These are phyloP conservation scores for Ophiosphaerella korrae DNA, from an alignment of 2,329 filamentous ascomycete genomes.

Conservation along the genomic window DNA sequence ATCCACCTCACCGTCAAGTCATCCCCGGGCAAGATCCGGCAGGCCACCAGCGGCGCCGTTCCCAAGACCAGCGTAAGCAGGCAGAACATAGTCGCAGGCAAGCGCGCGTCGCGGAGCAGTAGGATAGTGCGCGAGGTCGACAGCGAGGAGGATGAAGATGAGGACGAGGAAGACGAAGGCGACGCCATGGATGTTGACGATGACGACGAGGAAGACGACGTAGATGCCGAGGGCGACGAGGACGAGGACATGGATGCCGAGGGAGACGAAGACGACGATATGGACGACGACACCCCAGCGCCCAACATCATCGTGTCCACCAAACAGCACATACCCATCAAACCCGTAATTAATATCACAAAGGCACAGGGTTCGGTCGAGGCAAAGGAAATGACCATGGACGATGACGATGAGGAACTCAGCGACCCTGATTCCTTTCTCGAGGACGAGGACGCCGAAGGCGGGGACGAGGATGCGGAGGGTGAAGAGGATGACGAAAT, in stretches of 20 bases:
- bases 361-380: conserved; percentile 52
- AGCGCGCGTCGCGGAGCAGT: conserved; percentile 46
- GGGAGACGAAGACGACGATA: conserved; percentile 47
- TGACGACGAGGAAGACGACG: conserved; percentile 44
- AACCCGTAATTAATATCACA: conserved; percentile 42
- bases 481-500: conserved; percentile 49
- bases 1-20: conserved; percentile 58
- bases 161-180: conserved; percentile 40
- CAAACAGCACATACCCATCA: conserved; percentile 35
- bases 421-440: conserved; percentile 47
- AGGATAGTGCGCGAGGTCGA: conserved; percentile 48
- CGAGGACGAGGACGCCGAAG: conserved; percentile 55
- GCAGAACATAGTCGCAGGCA: conserved; percentile 45
- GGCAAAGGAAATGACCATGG: conserved; percentile 56
- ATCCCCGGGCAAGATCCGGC: conserved; percentile 55
- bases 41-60: conserved; percentile 49
- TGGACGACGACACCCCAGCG: conserved; percentile 40
- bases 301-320: conserved; percentile 31
- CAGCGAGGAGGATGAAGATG: conserved; percentile 50
- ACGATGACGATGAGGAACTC: conserved; percentile 54
- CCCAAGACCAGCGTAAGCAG: conserved; percentile 39
- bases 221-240: conserved; percentile 43
- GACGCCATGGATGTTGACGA: conserved; percentile 51
- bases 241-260: conserved; percentile 48
- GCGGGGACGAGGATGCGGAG: conserved; percentile 50